Conservation (phyloP, 2,329 filamentous ascomycete species). For the Chalara sp. region DNA sequence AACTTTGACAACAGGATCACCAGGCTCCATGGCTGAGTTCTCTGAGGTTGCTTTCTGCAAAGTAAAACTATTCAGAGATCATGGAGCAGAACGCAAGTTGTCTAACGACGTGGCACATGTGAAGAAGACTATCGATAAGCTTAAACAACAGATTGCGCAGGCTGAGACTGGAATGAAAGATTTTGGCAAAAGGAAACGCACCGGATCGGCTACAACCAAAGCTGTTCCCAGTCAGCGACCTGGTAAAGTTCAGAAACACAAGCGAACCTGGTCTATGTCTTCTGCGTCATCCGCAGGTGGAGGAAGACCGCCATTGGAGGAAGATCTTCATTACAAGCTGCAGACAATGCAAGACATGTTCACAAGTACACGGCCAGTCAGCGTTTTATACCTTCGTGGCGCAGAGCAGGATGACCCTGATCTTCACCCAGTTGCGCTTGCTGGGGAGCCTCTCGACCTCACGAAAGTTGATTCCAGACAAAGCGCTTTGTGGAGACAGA, state of each 20-base stretch:
- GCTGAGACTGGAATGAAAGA: conserved; percentile 62
- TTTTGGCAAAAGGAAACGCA: conserved; percentile 57
- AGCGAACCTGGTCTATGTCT: conserved; percentile 91
- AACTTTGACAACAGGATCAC: conserved; percentile 47
- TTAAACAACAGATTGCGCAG: conserved; percentile 88
- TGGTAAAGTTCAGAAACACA: conserved; percentile 84
- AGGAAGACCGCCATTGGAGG: conserved; percentile 52
- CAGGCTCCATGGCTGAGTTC: conserved; percentile 34
- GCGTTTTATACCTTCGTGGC: conserved; percentile 70
- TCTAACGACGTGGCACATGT: conserved; percentile 93
- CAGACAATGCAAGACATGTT: conserved; percentile 83
- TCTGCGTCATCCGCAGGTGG: conserved; percentile 61
- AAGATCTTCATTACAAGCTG: conserved; percentile 74
- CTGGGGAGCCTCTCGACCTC: conserved; percentile 59
- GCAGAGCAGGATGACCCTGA: conserved; percentile 76
- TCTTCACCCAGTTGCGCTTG: conserved; percentile 65
- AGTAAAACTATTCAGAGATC: conserved; percentile 93
- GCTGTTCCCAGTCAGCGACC: conserved; percentile 47
- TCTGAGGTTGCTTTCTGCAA: conserved; percentile 89
- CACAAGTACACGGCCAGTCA: conserved; percentile 72
- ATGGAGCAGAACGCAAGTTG: conserved; percentile 89
- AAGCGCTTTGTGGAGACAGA: conserved; percentile 32
- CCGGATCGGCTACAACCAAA: conserved; percentile 38
- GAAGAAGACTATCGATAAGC: conserved; percentile 92
- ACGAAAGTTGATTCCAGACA: conserved; percentile 37